These are phyloP conservation scores for Calonectria montana DNA, from an alignment of 2,329 filamentous ascomycete genomes.

Conservation along the genomic window DNA sequence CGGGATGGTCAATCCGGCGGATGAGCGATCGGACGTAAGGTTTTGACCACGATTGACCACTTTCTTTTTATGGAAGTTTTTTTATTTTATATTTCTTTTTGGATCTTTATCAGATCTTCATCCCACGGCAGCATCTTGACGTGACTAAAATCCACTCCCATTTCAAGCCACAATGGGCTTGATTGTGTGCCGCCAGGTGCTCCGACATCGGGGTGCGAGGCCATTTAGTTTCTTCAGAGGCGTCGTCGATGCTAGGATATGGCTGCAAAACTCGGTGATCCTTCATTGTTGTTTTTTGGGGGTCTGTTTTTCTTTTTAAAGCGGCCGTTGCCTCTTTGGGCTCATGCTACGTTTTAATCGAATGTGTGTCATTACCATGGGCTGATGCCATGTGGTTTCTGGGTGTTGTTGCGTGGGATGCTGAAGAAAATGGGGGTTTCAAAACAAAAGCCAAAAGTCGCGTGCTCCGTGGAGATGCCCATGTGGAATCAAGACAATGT, in stretches of 20 bases:
- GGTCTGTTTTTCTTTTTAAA: background rate
- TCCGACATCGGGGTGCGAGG: conserved; percentile 23
- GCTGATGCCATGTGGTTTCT: background rate
- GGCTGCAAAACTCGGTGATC: background rate
- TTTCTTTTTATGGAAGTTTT: background rate
- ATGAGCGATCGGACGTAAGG: background rate
- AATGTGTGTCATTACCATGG: background rate
- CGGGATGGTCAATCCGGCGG: background rate
- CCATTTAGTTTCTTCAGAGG: background rate
- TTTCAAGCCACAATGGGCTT: background rate
- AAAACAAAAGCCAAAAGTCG: too few species aligned
- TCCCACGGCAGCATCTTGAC: background rate
- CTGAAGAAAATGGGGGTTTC: conserved; percentile 4
- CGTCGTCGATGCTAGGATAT: background rate
- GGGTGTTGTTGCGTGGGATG: background rate
- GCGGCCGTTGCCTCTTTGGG: background rate
- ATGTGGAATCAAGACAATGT: background rate
- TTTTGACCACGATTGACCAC: background rate
- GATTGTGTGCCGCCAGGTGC: background rate
- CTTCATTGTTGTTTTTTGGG: too few species aligned
- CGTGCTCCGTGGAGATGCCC: background rate
- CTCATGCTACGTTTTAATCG: background rate
- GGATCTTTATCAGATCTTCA: conserved; percentile 18
- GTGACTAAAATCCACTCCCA: background rate
- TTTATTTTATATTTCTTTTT: background rate